Evolutionary conservation across 306 rosid genomes (phyloP).

Genomic region (Acacia acuminata): DNA sequence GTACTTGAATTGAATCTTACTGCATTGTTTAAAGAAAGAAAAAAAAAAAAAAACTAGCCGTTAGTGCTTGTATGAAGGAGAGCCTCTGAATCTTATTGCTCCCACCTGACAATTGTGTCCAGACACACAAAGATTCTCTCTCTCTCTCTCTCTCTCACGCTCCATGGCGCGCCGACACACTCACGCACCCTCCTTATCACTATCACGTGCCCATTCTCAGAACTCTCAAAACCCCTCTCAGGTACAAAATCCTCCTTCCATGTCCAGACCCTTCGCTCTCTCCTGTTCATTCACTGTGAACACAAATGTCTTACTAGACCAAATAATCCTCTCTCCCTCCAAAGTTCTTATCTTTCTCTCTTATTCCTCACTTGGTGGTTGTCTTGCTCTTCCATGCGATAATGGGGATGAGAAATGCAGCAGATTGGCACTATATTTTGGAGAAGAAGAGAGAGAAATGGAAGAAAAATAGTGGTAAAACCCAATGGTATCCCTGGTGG

Average conservation of each 20-base stretch:
- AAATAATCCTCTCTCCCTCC: background rate
- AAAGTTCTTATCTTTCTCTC: background rate
- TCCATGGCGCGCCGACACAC: background rate
- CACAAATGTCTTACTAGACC: background rate
- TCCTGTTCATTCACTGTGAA: background rate
- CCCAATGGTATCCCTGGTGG: background rate
- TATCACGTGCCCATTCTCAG: background rate
- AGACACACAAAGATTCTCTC: background rate
- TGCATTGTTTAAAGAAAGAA: background rate
- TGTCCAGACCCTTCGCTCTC: background rate
- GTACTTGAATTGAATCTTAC: background rate
- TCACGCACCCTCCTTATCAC: background rate
- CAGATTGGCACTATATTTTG: background rate
- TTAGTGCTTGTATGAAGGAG: background rate
- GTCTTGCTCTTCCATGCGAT: background rate
- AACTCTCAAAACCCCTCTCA: background rate
- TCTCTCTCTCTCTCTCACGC: background rate
- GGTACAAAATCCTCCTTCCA: background rate
- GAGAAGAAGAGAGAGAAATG: background rate
- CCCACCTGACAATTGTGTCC: constrained; percentile 8
- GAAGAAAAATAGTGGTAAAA: background rate
- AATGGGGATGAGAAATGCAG: background rate
- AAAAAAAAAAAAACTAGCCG: background rate
- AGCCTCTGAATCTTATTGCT: constrained; percentile 9
- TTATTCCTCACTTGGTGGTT: background rate